Conservation (phyloP, 176 grass and related monocot genomes). For the Avena atlantica region DNA sequence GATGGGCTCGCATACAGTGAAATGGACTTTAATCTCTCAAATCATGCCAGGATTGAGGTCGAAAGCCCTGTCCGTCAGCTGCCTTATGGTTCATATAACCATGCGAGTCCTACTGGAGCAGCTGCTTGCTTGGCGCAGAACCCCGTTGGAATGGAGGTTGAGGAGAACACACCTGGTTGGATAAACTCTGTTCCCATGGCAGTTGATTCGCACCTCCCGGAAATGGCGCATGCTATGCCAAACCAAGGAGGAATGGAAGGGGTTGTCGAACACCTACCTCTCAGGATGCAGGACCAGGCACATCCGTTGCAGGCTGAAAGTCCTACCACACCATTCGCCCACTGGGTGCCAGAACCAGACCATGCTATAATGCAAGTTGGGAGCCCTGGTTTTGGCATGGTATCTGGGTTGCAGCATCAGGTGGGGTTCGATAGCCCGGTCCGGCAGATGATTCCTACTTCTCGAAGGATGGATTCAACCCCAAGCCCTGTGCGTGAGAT, state of each 20-base stretch:
- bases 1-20: background rate
- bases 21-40: background rate
- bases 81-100: background rate
- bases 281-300: slow-evolving; percentile 5
- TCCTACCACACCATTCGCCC: background rate
- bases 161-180: background rate
- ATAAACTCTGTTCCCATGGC: background rate
- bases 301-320: background rate
- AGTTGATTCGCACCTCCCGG: background rate
- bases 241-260: slow-evolving; percentile 17
- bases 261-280: background rate
- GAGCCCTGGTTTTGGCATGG: background rate
- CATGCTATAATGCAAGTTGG: background rate
- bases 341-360: background rate
- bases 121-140: background rate
- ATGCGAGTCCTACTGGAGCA: background rate
- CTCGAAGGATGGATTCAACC: background rate
- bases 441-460: background rate
- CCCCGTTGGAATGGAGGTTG: slow-evolving; percentile 8
- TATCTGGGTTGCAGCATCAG: background rate
- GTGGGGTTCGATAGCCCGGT: background rate
- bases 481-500: slow-evolving; percentile 22
- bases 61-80: background rate
- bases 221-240: background rate
- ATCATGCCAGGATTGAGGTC: slow-evolving; percentile 6